phyloP scores from a whole-genome alignment of 1,139 yeast species.

The Pichia sp. region DNA sequence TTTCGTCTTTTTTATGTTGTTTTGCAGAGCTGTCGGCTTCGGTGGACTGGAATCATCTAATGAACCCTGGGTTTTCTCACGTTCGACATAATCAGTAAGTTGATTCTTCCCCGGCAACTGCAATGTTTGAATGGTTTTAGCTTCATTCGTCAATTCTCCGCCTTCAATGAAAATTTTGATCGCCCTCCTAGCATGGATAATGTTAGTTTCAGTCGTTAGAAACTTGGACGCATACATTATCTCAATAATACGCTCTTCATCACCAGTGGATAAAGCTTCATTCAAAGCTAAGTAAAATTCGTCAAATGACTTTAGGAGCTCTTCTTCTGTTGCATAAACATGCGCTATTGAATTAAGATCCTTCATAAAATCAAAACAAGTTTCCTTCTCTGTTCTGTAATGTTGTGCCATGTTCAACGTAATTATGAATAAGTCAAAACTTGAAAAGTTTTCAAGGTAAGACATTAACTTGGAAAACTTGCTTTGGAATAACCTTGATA shows the following conservation, averaged over 20 bases:
- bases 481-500: neutral
- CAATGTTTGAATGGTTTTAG: neutral
- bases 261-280: constrained; percentile 10
- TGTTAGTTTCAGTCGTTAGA: neutral
- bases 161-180: neutral
- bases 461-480: neutral
- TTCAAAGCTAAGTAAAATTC: constrained; percentile 17
- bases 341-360: constrained; percentile 20
- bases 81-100: neutral
- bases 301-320: constrained; percentile 17
- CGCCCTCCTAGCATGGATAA: constrained; percentile 4
- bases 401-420: constrained; percentile 23
- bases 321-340: constrained; percentile 9
- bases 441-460: constrained; percentile 7
- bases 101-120: neutral
- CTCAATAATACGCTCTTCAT: constrained; percentile 15
- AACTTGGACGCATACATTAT: constrained; percentile 9
- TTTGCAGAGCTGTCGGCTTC: neutral
- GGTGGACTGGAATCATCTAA: neutral
- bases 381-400: constrained; percentile 19
- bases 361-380: constrained; percentile 21
- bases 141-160: neutral
- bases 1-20: constrained; percentile 1
- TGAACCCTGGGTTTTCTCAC: neutral
- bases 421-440: constrained; percentile 15